Evolutionary conservation across 106 monocot species (phyloP).

Genomic region (Gastrodia elata): DNA sequence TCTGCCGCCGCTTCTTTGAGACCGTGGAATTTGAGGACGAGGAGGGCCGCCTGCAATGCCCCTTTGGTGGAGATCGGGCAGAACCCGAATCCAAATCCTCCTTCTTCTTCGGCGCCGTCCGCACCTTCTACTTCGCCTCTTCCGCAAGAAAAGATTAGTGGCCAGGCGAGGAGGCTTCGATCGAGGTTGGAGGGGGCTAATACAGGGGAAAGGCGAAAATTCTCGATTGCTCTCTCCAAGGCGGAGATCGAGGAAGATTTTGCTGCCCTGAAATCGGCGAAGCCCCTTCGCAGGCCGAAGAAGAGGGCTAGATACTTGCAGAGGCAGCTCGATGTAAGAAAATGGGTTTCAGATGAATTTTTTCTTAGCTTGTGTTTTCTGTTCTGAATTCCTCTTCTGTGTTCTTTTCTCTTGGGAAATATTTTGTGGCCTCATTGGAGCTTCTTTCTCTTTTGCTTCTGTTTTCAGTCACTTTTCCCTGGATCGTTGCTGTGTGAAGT

Average conservation of each 20-base stretch:
- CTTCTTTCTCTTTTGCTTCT: background rate
- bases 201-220: conserved; percentile 78
- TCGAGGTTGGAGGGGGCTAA: conserved; percentile 35
- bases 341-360: background rate
- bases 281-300: conserved; percentile 62
- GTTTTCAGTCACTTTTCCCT: conserved; percentile 22
- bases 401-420: background rate
- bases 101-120: background rate
- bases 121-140: background rate
- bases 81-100: conserved; percentile 1
- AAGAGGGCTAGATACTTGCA: conserved; percentile 52
- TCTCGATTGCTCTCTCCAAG: conserved; percentile 58
- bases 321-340: conserved; percentile 23
- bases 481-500: conserved; percentile 26
- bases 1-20: background rate
- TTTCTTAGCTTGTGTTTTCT: background rate
- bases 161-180: background rate
- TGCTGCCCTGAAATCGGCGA: conserved; percentile 57
- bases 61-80: background rate
- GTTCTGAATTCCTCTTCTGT: conserved; percentile 1
- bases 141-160: background rate
- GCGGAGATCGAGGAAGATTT: conserved; percentile 81
- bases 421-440: background rate
- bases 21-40: conserved; percentile 18
- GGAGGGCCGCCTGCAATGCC: conserved; percentile 16